Base-by-base conservation (phyloP, 2,329 filamentous ascomycete genomes). In the Alternaria angustiovoidea region DNA sequence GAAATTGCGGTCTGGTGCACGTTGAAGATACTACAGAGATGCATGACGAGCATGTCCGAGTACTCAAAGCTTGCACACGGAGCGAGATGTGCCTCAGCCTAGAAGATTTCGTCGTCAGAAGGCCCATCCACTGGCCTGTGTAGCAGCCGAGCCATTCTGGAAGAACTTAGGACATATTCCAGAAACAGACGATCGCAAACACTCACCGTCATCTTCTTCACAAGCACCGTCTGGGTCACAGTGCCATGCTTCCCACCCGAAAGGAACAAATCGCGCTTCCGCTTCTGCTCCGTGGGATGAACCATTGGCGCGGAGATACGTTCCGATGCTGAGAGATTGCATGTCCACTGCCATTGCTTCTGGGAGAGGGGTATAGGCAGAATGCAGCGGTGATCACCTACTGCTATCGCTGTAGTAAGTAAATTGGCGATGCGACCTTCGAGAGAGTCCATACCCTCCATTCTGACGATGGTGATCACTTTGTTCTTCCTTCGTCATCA, bases 181-280 rank as follows among this genome's bases (percentile, higher is more conserved):
- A 74, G 69, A 51, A 73, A 74, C 0, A 75, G 42, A 4, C 66
- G 65, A 26, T 69, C 69, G 61, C 72, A 69, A 6, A 54, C 62
- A 8, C 71, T 66, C 6, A 61, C 59, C 20, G 61, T 18, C 73
- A 76, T 75, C 43, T 68, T 70, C 3, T 72, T 39, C 63, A 68
- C 62, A 24, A 70, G 61, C 4, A 75, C 69, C 2, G 66, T 65
- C n/a, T 69, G 66, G 6, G 65, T 58, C 0, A 71, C 62, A 24
- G 51, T 62, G 11, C 62, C 63, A 34, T n/a, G 26, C 41, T 34
- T 57, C 22, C 58, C 47, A 18, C 7, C 36, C 36, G 36, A n/a
- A 39, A 20, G 36, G 36, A 39, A 39, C 36, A 39, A 20, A 39
- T 39, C 36, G n/a, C 36, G 36, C 36, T 39, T 39, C n/a, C 36